Base-by-base conservation (phyloP, 2,329 filamentous ascomycete genomes). In the Cercospora sp. region DNA sequence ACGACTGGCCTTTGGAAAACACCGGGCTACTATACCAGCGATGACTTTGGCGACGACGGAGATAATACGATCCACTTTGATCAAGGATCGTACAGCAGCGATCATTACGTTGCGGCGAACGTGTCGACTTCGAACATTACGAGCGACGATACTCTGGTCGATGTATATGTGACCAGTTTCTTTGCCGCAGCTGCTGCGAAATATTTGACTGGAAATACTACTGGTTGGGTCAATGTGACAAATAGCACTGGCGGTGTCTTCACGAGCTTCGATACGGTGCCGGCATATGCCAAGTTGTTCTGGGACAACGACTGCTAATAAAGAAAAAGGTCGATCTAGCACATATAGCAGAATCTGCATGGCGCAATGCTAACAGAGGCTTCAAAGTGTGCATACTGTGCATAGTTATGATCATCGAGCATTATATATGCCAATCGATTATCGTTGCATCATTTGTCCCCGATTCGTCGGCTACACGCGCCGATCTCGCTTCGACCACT, bases 41-140 rank as follows among this genome's bases (percentile, higher is more conserved):
- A 88, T 69, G 86, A 87, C 73, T 88, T 87, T 71, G 86, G 86
- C 61, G 81, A 76, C 3, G 86, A 82, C 71, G 85, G 85, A 16
- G 86, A 88, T 72, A 86, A 88, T 69, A 88, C 86, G 0, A 72
- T 81, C 5, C 86, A 88, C 76, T 70, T 69, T 55, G 62, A 71
- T 58, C 71, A 70, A 40, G 71, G 67, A 5, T 70, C 63, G 18
- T 72, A 70, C 43, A 30, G 43, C 21, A 61, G 57, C 7, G 65
- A 53, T 12, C 69, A 70, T 40, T 72, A 71, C 40, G 67, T 72
- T 16, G 69, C 67, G n/a, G 69, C 69, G 3, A 72, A 71, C 43
- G 71, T 72, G 9, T 68, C 65, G 26, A 71, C 69, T n/a, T 43
- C 61, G 18, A 65, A 67, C 26, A 69, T 72, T 57, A 68, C 69